Evolutionary conservation across 768 basidiomycete species (phyloP).

Genomic region (Lentinula edodes): DNA sequence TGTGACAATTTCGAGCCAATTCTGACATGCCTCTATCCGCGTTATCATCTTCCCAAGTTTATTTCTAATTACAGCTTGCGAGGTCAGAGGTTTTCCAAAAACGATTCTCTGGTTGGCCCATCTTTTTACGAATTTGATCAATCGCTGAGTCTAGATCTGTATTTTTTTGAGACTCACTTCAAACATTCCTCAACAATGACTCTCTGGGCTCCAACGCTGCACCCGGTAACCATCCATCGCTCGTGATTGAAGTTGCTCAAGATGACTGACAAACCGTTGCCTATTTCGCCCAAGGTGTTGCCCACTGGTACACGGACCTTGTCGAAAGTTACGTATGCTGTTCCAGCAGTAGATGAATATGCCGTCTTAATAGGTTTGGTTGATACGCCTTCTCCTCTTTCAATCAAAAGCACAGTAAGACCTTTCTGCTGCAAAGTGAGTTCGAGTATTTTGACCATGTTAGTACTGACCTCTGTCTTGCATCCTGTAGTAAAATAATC

Average conservation of each 20-base stretch:
- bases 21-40: slow-evolving; percentile 78
- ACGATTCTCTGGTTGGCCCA: slow-evolving; percentile 89
- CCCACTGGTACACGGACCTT: slow-evolving; percentile 77
- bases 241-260: slow-evolving; percentile 88
- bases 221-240: slow-evolving; percentile 79
- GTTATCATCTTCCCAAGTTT: slow-evolving; percentile 90
- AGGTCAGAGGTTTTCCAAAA: slow-evolving; percentile 80
- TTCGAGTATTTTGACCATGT: neutral
- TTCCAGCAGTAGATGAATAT: slow-evolving; percentile 90
- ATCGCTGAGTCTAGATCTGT: slow-evolving; percentile 5
- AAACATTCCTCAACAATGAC: slow-evolving; percentile 85
- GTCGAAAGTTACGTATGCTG: slow-evolving; percentile 80
- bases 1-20: slow-evolving; percentile 87
- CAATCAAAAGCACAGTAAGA: slow-evolving; percentile 71
- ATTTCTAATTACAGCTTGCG: slow-evolving; percentile 82
- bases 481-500: slow-evolving; percentile 84
- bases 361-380: slow-evolving; percentile 91
- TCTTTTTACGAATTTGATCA: slow-evolving; percentile 28
- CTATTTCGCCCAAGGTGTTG: slow-evolving; percentile 83
- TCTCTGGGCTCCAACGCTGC: slow-evolving; percentile 70
- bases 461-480: slow-evolving; percentile 50
- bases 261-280: slow-evolving; percentile 78
- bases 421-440: slow-evolving; percentile 40
- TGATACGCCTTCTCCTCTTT: slow-evolving; percentile 63
- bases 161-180: slow-evolving; percentile 43